These are phyloP conservation scores for Punctularia strigosozonata DNA, from an alignment of 768 basidiomycete species.

Conservation along the genomic window DNA sequence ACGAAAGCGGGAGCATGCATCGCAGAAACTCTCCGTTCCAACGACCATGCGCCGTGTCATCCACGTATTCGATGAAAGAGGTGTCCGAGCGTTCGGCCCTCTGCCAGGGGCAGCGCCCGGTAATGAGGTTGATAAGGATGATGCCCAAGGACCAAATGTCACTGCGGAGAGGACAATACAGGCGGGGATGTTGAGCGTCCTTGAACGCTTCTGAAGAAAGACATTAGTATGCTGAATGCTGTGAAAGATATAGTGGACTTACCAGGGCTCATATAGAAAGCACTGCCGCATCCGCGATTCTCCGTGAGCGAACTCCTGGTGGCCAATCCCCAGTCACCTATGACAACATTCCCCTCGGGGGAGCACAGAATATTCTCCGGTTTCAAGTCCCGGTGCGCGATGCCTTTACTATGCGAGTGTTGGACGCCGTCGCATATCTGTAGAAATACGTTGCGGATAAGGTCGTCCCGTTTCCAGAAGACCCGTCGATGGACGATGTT, in stretches of 20 bases:
- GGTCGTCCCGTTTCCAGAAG: constrained; percentile 29
- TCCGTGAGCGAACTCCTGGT: constrained; percentile 28
- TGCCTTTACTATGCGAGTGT: constrained; percentile 31
- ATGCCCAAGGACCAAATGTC: constrained; percentile 72
- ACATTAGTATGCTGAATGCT: constrained; percentile 4
- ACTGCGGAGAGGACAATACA: constrained; percentile 48
- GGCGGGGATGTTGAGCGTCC: constrained; percentile 27
- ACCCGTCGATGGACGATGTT: constrained; percentile 30
- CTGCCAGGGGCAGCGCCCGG: constrained; percentile 70
- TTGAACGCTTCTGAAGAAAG: constrained; percentile 40
- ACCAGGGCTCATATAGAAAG: constrained; percentile 67
- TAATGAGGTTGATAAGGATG: constrained; percentile 75
- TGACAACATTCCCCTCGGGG: constrained; percentile 38
- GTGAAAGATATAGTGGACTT: too few species aligned
- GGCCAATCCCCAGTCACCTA: constrained; percentile 40
- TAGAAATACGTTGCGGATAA: constrained; percentile 36
- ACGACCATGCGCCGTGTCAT: too few species aligned
- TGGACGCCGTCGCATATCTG: constrained; percentile 43
- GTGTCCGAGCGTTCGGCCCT: constrained; percentile 55
- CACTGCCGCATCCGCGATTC: constrained; percentile 48
- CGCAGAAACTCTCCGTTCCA: constrained; percentile 61
- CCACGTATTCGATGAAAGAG: constrained; percentile 52
- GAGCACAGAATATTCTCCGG: constrained; percentile 47
- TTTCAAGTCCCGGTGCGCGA: constrained; percentile 46
- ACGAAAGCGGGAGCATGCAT: constrained; percentile 62